Evolutionary conservation across 2,329 filamentous ascomycete genomes (phyloP).

Genomic region (Cercospora sesami): DNA sequence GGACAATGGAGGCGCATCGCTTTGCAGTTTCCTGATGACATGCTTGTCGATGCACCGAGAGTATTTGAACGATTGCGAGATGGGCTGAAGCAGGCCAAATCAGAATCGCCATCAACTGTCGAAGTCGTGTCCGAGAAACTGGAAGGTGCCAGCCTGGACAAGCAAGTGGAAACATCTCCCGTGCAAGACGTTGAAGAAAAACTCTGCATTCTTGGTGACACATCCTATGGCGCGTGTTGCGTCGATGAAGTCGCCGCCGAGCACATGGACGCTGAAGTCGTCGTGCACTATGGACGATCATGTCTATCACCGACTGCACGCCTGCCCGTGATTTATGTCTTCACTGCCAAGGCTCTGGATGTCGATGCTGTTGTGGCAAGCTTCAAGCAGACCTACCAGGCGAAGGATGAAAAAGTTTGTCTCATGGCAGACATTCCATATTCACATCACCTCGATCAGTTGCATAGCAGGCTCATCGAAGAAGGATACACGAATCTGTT

Average conservation of each 20-base stretch:
- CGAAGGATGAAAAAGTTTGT: constrained; percentile 64
- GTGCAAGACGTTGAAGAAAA: constrained; percentile 44
- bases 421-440: constrained; percentile 91
- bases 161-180: background rate
- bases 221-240: constrained; percentile 94
- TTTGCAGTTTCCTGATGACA: constrained; percentile 92
- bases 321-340: constrained; percentile 86
- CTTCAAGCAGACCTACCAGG: constrained; percentile 69
- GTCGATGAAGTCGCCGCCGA: constrained; percentile 96
- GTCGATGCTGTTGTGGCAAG: constrained; percentile 57
- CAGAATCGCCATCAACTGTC: background rate
- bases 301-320: constrained; percentile 88
- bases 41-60: constrained; percentile 81
- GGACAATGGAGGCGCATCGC: constrained; percentile 75
- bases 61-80: constrained; percentile 68
- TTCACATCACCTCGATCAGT: constrained; percentile 65
- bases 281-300: constrained; percentile 90
- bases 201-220: constrained; percentile 88
- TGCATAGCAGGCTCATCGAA: constrained; percentile 56
- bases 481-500: constrained; percentile 71
- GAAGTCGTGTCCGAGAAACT: constrained; percentile 17
- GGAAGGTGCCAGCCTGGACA: constrained; percentile 13
- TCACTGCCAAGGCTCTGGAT: constrained; percentile 72
- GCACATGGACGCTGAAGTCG: constrained; percentile 84
- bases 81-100: constrained; percentile 43